Conservation (phyloP, 352 stramenopile genomes). For the Salisapilia sapeloensis region DNA sequence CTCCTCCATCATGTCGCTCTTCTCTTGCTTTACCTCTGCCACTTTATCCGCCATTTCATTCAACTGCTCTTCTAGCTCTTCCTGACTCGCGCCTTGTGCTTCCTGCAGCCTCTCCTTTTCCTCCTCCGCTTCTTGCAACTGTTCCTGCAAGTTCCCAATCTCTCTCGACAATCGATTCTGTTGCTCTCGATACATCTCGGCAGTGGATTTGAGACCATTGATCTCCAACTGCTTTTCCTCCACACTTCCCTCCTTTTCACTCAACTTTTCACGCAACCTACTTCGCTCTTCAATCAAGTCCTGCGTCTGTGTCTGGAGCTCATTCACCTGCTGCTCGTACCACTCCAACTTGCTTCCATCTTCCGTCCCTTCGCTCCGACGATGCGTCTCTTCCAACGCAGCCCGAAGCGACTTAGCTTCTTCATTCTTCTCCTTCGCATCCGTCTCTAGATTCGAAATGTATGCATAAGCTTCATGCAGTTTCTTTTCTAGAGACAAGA, state of each 20-base stretch:
- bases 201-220: conserved; percentile 33
- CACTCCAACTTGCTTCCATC: conserved; percentile 22
- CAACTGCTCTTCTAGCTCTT: neutral
- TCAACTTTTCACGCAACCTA: conserved; percentile 24
- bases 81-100: neutral
- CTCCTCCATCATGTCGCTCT: conserved; percentile 11
- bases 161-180: conserved; percentile 29
- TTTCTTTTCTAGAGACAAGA: conserved; percentile 53
- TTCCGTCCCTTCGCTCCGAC: conserved; percentile 33
- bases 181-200: conserved; percentile 43
- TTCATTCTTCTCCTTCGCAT: conserved; percentile 27
- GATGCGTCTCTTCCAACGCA: conserved; percentile 24
- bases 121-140: conserved; percentile 29
- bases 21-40: neutral
- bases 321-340: conserved; percentile 27
- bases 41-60: neutral
- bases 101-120: conserved; percentile 7
- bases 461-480: conserved; percentile 41
- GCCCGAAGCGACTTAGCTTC: too few species aligned
- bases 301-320: conserved; percentile 25
- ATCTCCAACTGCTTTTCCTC: conserved; percentile 50
- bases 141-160: conserved; percentile 27
- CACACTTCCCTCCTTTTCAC: conserved; percentile 22
- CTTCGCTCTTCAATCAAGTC: conserved; percentile 21
- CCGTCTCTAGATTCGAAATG: conserved; percentile 27